phyloP scores from a whole-genome alignment of 257 asterid species.

The Jasminum sambac region DNA sequence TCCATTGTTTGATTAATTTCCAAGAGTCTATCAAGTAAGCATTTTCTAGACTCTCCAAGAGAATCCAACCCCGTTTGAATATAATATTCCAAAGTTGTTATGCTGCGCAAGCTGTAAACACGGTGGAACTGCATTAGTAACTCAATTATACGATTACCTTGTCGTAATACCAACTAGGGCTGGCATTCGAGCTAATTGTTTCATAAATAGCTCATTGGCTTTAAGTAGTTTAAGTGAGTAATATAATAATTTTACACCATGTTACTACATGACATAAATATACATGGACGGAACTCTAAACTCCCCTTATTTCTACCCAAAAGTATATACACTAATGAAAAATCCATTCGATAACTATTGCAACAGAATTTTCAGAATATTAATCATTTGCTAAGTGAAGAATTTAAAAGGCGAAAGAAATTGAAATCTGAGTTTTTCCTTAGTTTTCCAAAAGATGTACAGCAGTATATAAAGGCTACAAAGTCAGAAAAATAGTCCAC shows the following conservation, averaged over 20 bases:
- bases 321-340: background rate
- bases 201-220: background rate
- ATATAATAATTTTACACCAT: background rate
- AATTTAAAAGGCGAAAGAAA: too few species aligned
- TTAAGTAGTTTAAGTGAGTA: slow-evolving; percentile 4
- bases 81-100: slow-evolving; percentile 61
- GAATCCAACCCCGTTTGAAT: slow-evolving; percentile 88
- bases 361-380: background rate
- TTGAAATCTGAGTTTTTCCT: too few species aligned
- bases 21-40: slow-evolving; percentile 70
- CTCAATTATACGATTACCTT: slow-evolving; percentile 18
- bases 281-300: background rate
- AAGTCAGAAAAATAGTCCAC: too few species aligned
- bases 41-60: slow-evolving; percentile 72
- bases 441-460: too few species aligned
- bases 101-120: slow-evolving; percentile 78
- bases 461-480: too few species aligned
- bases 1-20: slow-evolving; percentile 82
- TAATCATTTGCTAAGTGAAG: background rate
- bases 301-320: background rate
- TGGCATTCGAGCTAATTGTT: background rate
- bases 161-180: slow-evolving; percentile 11
- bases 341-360: background rate
- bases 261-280: background rate
- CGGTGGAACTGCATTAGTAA: slow-evolving; percentile 17